phyloP scores from a whole-genome alignment of 2,329 filamentous ascomycete genomes.

The Trichophyton verrucosum region DNA sequence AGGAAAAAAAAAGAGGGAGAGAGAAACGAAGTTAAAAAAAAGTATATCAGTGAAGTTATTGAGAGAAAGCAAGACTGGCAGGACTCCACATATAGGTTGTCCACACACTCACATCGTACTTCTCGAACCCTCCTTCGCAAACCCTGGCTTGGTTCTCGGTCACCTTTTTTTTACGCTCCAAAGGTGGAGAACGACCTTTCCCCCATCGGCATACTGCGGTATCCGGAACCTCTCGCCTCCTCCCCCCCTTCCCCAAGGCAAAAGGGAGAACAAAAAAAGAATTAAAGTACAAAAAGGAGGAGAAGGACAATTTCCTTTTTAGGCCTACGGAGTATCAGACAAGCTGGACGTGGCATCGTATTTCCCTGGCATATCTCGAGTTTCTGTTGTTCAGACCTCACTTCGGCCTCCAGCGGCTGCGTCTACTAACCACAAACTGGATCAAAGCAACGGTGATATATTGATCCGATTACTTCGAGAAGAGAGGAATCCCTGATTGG shows the following conservation, averaged over 20 bases:
- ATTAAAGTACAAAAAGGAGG: background rate
- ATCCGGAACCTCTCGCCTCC: slow-evolving; percentile 3
- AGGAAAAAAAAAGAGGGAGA: background rate
- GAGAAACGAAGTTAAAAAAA: background rate
- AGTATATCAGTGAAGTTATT: slow-evolving; percentile 4
- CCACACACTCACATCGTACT: background rate
- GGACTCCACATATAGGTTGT: background rate
- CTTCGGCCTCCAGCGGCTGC: background rate
- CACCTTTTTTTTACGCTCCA: slow-evolving; percentile 2
- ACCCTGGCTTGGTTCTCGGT: slow-evolving; percentile 2
- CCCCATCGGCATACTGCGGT: slow-evolving; percentile 3
- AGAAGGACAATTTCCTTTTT: background rate
- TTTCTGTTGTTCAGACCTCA: background rate
- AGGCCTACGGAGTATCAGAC: background rate
- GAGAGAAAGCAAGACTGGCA: slow-evolving; percentile 1
- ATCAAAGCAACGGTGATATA: background rate
- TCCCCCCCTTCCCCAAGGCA: background rate
- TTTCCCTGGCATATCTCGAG: background rate
- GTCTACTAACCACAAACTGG: background rate
- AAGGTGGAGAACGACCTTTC: background rate
- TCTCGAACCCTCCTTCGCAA: background rate
- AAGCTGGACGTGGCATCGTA: background rate
- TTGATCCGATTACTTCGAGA: background rate
- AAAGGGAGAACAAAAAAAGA: background rate
- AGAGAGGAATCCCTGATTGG: background rate